Base-by-base conservation (phyloP, 2,329 filamentous ascomycete species). In the Thielaviopsis ethacetica region DNA sequence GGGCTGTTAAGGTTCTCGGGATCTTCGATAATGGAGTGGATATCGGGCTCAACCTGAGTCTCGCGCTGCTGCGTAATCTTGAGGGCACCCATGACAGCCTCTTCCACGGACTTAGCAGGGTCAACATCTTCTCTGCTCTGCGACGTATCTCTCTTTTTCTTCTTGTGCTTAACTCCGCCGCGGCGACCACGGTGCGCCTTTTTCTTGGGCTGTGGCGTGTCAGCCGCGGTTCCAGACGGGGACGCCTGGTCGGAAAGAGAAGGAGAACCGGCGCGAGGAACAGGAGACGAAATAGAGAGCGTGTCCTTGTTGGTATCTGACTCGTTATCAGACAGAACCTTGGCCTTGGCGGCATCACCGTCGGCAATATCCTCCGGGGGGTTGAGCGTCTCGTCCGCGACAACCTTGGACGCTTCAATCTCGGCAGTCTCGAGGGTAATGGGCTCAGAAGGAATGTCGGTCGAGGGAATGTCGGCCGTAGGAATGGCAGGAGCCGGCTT, bases 141-240 rank as follows among this genome's bases (percentile, higher is more conserved):
- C 0, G 78, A 78, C 15, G 82, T 75, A 62, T 80, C 78, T 52
- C 74, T 73, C 59, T 77, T 76, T 15, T 74, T 76, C 61, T 80
- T 80, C 62, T 81, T 79, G 61, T 85, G 82, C 67, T 85, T 84
- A 19, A 80, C 78, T 1, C 86, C 86, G 22, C 85, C 86, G 54
- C 86, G 79, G n/a, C 81, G 77, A 3, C 86, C 86, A 59, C 86
- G 77, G 59, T 86, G 84, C 0, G 80, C 76, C 67, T 85, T 87
- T 67, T 82, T 85, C 69, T 85, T 76, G 5, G 71, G 69, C 2
- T 67, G 68, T 12, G 67, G 57, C 56, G 65, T 57, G 52, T 67
- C 66, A 0, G 63, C 64, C 3, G 41, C 22, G 27, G 38, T 54
- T 15, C 26, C 27, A 47, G 51, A 38, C 26, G 54, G 54, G 24